Percentiles rank a stretch among this genome's conserved stretches.
Conservation (phyloP, 2,329 filamentous ascomycete genomes). For the Pseudocercospora cruenta region DNA sequence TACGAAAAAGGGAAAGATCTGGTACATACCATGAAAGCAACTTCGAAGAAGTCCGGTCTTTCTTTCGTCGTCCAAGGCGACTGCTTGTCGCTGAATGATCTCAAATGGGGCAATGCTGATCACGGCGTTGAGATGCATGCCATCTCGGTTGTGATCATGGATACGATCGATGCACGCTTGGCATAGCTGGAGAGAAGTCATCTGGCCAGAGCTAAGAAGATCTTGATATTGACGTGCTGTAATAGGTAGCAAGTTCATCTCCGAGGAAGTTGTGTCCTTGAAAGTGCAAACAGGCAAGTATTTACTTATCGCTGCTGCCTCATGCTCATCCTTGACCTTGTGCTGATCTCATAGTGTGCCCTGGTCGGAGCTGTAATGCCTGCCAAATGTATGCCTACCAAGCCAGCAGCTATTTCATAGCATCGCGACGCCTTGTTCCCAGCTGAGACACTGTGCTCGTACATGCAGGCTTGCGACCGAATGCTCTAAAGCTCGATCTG, state of each 20-base stretch:
- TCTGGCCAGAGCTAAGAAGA: not conserved
- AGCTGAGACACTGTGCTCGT: too few species aligned
- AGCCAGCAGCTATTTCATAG: too few species aligned
- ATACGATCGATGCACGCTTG: not conserved
- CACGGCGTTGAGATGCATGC: conserved; percentile 3
- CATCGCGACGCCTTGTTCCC: too few species aligned
- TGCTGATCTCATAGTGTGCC: too few species aligned
- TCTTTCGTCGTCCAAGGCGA: not conserved
- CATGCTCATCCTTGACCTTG: too few species aligned
- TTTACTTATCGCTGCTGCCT: too few species aligned
- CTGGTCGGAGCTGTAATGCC: too few species aligned
- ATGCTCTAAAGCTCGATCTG: too few species aligned
- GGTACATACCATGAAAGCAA: not conserved
- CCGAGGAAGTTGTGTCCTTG: too few species aligned
- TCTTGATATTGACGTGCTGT: not conserved
- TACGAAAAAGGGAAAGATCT: not conserved
- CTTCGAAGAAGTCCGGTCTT: not conserved
- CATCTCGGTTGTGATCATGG: not conserved
- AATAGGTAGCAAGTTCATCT: not conserved
- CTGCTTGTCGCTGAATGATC: not conserved
- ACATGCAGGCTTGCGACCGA: too few species aligned
- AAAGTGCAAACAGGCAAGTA: too few species aligned
- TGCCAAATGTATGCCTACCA: too few species aligned
- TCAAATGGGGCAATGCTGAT: not conserved
- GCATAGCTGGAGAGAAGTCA: not conserved